Percentiles rank a stretch among this genome's conserved stretches.
phyloP scores from a whole-genome alignment of 257 asterid species.

The Solanum gracilifrons region DNA sequence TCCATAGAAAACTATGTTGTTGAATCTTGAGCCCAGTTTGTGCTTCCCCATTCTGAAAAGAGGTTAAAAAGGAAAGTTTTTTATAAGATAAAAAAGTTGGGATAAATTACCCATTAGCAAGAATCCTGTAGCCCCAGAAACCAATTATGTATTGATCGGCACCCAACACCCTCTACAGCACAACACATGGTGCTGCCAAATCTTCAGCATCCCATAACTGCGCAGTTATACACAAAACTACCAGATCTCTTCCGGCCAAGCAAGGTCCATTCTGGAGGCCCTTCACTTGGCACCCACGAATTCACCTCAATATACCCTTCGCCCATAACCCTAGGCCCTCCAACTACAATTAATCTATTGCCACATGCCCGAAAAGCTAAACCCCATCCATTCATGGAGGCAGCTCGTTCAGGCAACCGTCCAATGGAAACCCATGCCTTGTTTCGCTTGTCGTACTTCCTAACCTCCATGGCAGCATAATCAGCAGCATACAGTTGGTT shows the following conservation, averaged over 20 bases:
- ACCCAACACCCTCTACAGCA: conserved; percentile 11
- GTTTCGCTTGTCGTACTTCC: conserved; percentile 41
- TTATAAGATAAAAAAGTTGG: conserved; percentile 15
- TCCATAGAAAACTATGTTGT: conserved; percentile 32
- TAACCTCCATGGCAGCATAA: conserved; percentile 69
- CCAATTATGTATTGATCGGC: conserved; percentile 23
- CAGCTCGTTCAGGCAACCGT: conserved; percentile 65
- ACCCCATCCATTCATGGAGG: conserved; percentile 67
- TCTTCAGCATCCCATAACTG: conserved; percentile 96
- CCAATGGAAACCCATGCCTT: conserved; percentile 50
- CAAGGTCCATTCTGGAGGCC: conserved; percentile 44
- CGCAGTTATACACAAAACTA: conserved; percentile 92
- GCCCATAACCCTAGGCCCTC: conserved; percentile 54
- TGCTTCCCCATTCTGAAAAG: conserved; percentile 26
- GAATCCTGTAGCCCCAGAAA: conserved; percentile 42
- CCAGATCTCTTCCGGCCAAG: conserved; percentile 73
- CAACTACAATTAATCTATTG: conserved; percentile 50
- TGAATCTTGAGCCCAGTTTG: conserved; percentile 49
- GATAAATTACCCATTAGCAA: conserved; percentile 61
- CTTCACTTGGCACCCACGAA: conserved; percentile 42
- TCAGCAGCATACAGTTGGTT: conserved; percentile 77
- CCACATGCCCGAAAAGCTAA: conserved; percentile 48
- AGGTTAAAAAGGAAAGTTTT: conserved; percentile 13
- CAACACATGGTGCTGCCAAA: conserved; percentile 10
- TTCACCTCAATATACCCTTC: conserved; percentile 43